Evolutionary conservation across 768 basidiomycete genomes (phyloP), one percentile per base, ranked within the genome.

Genomic region (Boletus tylopilopsis): DNA sequence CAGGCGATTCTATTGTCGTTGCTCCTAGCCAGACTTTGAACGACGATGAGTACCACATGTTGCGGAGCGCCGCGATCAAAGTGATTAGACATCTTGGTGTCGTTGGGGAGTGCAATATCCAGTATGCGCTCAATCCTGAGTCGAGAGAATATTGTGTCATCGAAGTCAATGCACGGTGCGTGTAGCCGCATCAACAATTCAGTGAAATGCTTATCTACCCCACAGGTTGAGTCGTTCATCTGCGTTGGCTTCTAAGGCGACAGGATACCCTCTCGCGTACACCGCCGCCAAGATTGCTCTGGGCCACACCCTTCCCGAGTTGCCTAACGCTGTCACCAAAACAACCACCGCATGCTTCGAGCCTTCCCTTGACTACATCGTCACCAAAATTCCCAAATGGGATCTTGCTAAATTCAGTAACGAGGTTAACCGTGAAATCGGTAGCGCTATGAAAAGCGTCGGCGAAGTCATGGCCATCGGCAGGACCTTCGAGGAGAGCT

Each of bases 381-480:
- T 99, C 52, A 96, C 94, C 42, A 99, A 99, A 73, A 98, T 99
- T 56, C 96, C 96, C 53, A 97, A 97, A 69, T 98, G 96, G 95
- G 96, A 99, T 73, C 76, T 99, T 48, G 94, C 94, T 57, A 99
- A 99, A 71, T 98, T 99, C 77, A 88, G 87, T 19, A 73, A 85
- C 34, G 90, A 95, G 63, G 96, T 98, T 50, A 85, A 95, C 65
- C 86, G 95, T 55, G 85, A 92, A 65, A 84, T 98, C 45, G 96
- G 95, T 22, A 97, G 94, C 3, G 83, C 95, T 16, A 98, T 99
- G 96, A 99, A 99, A 72, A 94, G 91, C 15, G 96, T 99, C 47
- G 96, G 96, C 47, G 96, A 99, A 70, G 95, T 99, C 64, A 99
- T 99, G 96, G 95, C 95, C 58, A 97, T 99, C 60, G 96, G 96